A percentile compares a stretch with the other conserved stretches of the same genome.
phyloP scores from a whole-genome alignment of 441 rosid genomes.

The Geranium incanum region DNA sequence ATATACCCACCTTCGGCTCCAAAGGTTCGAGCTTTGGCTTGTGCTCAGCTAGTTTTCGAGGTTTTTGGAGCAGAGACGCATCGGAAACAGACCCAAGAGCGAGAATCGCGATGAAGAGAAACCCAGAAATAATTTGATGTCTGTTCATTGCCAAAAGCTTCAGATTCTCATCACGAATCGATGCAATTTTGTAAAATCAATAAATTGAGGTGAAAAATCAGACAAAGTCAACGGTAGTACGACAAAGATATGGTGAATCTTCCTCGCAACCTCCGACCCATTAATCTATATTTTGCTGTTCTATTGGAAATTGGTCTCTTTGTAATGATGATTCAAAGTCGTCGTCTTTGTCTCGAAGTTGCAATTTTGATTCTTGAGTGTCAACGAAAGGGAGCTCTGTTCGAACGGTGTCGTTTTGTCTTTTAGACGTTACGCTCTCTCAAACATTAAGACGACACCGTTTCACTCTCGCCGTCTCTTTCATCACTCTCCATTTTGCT shows the following conservation, averaged over 20 bases:
- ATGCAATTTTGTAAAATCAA: too few species aligned
- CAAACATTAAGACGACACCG: neutral
- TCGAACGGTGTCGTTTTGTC: neutral
- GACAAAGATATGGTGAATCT: too few species aligned
- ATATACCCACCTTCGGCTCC: neutral
- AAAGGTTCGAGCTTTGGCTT: neutral
- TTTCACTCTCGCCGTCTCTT: neutral
- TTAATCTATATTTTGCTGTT: too few species aligned
- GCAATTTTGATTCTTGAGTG: too few species aligned
- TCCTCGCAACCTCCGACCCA: too few species aligned
- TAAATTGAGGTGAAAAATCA: too few species aligned
- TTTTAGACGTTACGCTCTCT: neutral
- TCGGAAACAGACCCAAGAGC: neutral
- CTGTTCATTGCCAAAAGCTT: neutral
- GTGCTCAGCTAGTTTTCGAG: neutral
- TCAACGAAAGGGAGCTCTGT: neutral
- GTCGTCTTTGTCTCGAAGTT: too few species aligned
- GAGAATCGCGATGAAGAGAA: neutral
- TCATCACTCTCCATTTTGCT: neutral
- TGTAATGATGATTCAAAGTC: too few species aligned
- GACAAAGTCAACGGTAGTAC: too few species aligned
- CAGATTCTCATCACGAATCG: too few species aligned
- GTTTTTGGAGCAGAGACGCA: neutral
- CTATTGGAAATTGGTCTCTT: too few species aligned
- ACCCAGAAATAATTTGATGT: neutral